These are phyloP conservation scores for Cryptococcus maquisensis DNA, from an alignment of 1,284 basidiomycete species.

Conservation along the genomic window DNA sequence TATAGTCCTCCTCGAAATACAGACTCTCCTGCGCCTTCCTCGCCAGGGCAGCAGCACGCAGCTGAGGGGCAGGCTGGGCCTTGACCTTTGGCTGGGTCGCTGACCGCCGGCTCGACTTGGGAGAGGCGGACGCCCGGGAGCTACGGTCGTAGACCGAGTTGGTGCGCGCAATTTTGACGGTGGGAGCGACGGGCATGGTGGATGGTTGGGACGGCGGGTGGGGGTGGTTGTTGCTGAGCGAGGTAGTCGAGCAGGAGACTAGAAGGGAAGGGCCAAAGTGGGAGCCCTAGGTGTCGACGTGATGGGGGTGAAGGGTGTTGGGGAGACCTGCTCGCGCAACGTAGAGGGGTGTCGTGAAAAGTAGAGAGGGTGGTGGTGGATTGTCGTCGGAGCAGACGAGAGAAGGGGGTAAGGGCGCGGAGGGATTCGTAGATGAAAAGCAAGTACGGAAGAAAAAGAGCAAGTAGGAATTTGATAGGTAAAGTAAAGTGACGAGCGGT, in stretches of 20 bases:
- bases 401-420: not conserved
- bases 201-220: not conserved
- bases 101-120: slow-evolving; percentile 13
- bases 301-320: slow-evolving; percentile 26
- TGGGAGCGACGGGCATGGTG: slow-evolving; percentile 38
- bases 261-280: not conserved
- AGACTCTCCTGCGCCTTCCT: slow-evolving; percentile 43
- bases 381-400: not conserved
- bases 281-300: slow-evolving; percentile 11
- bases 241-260: not conserved
- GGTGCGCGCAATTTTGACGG: slow-evolving; percentile 37
- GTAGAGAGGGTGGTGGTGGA: not conserved
- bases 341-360: not conserved
- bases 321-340: slow-evolving; percentile 30
- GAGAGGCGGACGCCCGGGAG: slow-evolving; percentile 40
- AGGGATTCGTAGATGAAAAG: not conserved
- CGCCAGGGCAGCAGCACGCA: slow-evolving; percentile 5
- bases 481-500: too few species aligned
- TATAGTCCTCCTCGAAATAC: slow-evolving; percentile 82
- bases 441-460: slow-evolving; percentile 2
- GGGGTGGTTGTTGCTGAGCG: not conserved
- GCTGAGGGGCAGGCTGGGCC: slow-evolving; percentile 10
- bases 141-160: slow-evolving; percentile 37
- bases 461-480: not conserved
- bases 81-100: slow-evolving; percentile 15